These are phyloP conservation scores for Naganishia kalamii DNA, from an alignment of 768 basidiomycete species.

Conservation along the genomic window DNA sequence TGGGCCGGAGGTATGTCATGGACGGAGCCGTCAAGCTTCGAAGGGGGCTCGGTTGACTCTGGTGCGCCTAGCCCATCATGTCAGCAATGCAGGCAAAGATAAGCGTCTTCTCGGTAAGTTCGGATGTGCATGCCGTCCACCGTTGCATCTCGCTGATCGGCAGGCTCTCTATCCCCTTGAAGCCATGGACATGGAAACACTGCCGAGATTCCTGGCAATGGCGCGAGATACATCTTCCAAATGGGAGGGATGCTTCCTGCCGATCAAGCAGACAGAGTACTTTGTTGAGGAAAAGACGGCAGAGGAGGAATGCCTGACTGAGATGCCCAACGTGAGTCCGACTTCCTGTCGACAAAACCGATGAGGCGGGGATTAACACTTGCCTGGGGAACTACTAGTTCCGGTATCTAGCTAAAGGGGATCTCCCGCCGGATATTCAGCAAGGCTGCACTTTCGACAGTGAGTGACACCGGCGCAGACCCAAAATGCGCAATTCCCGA, in stretches of 20 bases:
- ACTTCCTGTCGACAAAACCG: neutral
- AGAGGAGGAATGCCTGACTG: slow-evolving; percentile 37
- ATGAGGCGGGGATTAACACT: neutral
- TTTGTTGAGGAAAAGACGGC: slow-evolving; percentile 39
- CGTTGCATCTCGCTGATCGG: no score
- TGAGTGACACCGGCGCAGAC: neutral
- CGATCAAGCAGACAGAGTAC: slow-evolving; percentile 44
- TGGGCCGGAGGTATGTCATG: slow-evolving; percentile 27
- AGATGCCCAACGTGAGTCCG: slow-evolving; percentile 43
- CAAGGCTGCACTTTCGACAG: slow-evolving; percentile 19
- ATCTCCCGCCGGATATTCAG: slow-evolving; percentile 5
- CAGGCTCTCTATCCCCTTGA: neutral
- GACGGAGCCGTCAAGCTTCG: neutral
- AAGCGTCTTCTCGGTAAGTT: slow-evolving; percentile 32
- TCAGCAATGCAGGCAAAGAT: slow-evolving; percentile 43
- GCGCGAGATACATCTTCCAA: slow-evolving; percentile 14
- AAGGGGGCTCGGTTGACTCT: neutral
- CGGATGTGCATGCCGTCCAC: neutral
- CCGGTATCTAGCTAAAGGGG: neutral
- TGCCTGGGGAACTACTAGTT: neutral
- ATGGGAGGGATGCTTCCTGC: slow-evolving; percentile 35
- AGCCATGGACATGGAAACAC: slow-evolving; percentile 31
- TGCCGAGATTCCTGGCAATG: slow-evolving; percentile 40
- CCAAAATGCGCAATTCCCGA: slow-evolving; percentile 18
- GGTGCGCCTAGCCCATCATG: slow-evolving; percentile 44